Base-by-base conservation (phyloP, 495 filamentous ascomycete species). In the Pyrenula massariospora region DNA sequence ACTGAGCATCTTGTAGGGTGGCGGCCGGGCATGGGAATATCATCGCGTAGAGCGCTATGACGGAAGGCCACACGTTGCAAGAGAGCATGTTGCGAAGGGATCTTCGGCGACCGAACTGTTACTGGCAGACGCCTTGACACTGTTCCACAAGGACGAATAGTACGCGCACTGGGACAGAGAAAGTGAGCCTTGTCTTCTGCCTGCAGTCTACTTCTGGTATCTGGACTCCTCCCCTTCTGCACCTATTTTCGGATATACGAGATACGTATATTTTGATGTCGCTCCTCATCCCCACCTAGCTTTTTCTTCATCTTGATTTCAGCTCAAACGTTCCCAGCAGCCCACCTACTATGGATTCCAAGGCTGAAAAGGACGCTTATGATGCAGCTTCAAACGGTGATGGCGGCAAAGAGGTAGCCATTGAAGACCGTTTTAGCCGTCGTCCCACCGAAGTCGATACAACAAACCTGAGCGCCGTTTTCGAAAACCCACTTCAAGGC, bases 401-500 rank as follows among this genome's bases (percentile, higher is more conserved):
- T 15, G 15, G 8, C 15, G 31, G 31, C 31, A 42, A 42, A 42
- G 31, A 5, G 8, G 31, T 8, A 42, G 31, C 31, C 31, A 8
- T 8, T 15, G 31, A 42, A 15, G 31, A 42, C 15, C 31, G 31
- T 8, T 15, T 15, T 8, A 42, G 31, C 31, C 31, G 31, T 15
- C 31, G 31, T 42, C 31, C 31, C 8, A 42, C 31, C 15, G 8
- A 42, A 42, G 15, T 42, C 15, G 31, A 42, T 42, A 42, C 54
- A 1, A 59, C 60, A 22, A 52, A 63, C 12, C 58, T 71, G 21
- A 70, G 62, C 59, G 66, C 68, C 8, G 56, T 73, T 22, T 72
- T 75, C 24, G 66, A 74, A 57, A 82, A 81, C 48, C 80, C 80
- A 0, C 62, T 84, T 2, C 71, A 73, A 8, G 73, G 71, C 8